These are phyloP conservation scores for Solanum lycopersicoides DNA, from an alignment of 257 asterid genomes.

Conservation along the genomic window DNA sequence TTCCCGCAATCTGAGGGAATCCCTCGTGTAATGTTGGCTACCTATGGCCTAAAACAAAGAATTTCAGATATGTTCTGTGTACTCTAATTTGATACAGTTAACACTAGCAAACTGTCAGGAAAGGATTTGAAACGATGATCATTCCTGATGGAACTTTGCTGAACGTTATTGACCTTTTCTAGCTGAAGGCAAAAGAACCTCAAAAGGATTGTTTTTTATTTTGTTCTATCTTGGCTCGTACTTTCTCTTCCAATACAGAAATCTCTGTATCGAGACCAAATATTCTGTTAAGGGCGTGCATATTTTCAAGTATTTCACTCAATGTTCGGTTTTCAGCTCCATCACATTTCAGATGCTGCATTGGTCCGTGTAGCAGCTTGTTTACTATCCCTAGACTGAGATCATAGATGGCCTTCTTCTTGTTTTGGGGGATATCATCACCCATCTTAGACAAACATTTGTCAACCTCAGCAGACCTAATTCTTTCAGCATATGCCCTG, in stretches of 20 bases:
- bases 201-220: conserved; percentile 29
- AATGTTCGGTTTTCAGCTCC: conserved; percentile 40
- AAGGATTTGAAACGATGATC: not conserved
- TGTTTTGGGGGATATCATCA: conserved; percentile 34
- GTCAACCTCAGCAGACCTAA: conserved; percentile 71
- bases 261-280: conserved; percentile 60
- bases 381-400: conserved; percentile 67
- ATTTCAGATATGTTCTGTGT: not conserved
- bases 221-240: conserved; percentile 52
- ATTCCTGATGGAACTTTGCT: not conserved
- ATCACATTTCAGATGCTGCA: conserved; percentile 78
- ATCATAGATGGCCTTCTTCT: conserved; percentile 68
- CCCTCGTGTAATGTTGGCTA: not conserved
- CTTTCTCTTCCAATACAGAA: conserved; percentile 61
- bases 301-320: conserved; percentile 54
- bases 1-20: not conserved
- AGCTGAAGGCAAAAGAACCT: not conserved
- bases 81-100: not conserved
- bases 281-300: conserved; percentile 77
- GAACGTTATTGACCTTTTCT: not conserved
- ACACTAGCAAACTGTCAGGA: not conserved
- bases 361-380: conserved; percentile 83
- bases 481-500: conserved; percentile 74
- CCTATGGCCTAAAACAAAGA: not conserved
- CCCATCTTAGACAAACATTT: conserved; percentile 75